These are phyloP conservation scores for Penicillium paxilli DNA, from an alignment of 495 filamentous ascomycete genomes.

Conservation along the genomic window DNA sequence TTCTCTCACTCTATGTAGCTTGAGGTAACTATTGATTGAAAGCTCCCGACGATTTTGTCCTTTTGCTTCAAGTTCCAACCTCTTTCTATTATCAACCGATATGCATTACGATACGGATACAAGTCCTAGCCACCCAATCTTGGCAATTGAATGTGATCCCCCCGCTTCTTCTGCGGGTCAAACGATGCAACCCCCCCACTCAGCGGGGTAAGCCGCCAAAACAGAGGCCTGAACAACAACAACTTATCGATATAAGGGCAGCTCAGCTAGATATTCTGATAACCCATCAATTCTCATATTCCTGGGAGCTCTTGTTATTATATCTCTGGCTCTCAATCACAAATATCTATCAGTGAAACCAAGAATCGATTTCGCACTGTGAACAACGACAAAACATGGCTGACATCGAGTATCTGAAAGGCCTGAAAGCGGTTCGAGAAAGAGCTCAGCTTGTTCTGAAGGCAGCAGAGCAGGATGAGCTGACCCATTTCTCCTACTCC, in stretches of 20 bases:
- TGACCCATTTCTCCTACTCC: slow-evolving; percentile 38
- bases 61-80: too few species aligned
- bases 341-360: not conserved
- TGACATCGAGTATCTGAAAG: slow-evolving; percentile 33
- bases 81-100: too few species aligned
- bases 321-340: not conserved
- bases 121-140: not conserved
- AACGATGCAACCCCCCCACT: not conserved
- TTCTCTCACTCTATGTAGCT: too few species aligned
- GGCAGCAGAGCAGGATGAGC: slow-evolving; percentile 28
- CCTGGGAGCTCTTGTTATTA: not conserved
- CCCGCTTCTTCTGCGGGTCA: not conserved
- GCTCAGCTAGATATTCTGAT: not conserved
- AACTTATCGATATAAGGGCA: not conserved
- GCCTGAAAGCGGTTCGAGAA: slow-evolving; percentile 38
- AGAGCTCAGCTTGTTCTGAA: slow-evolving; percentile 31
- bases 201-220: not conserved
- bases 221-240: not conserved
- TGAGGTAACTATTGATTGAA: too few species aligned
- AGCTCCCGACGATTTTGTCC: too few species aligned
- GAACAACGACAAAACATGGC: slow-evolving; percentile 5
- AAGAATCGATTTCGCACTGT: not conserved
- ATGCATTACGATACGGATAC: not conserved
- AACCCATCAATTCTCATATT: too few species aligned
- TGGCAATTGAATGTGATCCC: not conserved